Base-by-base conservation (phyloP, 2,329 filamentous ascomycete genomes). In the Periconia sp. region DNA sequence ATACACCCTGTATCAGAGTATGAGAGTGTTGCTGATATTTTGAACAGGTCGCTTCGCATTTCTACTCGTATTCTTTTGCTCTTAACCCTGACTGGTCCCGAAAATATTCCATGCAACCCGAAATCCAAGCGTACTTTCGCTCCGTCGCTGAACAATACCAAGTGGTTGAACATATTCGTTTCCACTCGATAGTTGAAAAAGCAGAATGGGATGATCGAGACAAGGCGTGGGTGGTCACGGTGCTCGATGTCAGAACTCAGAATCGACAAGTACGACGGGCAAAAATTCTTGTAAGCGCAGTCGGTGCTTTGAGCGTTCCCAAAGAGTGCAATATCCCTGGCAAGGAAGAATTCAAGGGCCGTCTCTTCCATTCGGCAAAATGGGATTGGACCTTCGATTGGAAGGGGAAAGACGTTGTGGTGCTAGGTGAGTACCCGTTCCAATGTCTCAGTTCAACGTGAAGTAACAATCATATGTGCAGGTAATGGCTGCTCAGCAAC, bases 51-150 rank as follows among this genome's bases (percentile, higher is more conserved):
- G 64, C 68, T 0, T 51, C 41, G 31, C 10, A 33, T 44, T 70
- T 86, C 3, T 86, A 86, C 70, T 82, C 78, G 42, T 85, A 80
- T 66, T 84, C 81, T 6, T 87, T 86, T 60, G 83, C 82, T 35
- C 82, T 83, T 48, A 85, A 85, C 49, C 72, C 81, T 2, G 74
- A 80, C 58, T 85, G 84, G 83, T 79, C 80, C 1, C 72, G 81
- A n/a, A 77, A 83, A 51, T 86, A 84, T 60, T 81, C 84, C 0
- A 80, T 81, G 0, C 83, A 86, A 59, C 81, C 85, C 62, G 84
- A 86, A 63, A 83, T 86, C 18, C 73, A 83, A 31, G 75, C 80
- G 60, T 56, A 65, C 50, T 74, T 86, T 2, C 75, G 79, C 45
- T 68, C 71, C 1, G 72, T 84, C 10, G 82, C 82, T 6, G 74